Conservation (phyloP, 2,329 filamentous ascomycete genomes). For the Xylaria sp. region DNA sequence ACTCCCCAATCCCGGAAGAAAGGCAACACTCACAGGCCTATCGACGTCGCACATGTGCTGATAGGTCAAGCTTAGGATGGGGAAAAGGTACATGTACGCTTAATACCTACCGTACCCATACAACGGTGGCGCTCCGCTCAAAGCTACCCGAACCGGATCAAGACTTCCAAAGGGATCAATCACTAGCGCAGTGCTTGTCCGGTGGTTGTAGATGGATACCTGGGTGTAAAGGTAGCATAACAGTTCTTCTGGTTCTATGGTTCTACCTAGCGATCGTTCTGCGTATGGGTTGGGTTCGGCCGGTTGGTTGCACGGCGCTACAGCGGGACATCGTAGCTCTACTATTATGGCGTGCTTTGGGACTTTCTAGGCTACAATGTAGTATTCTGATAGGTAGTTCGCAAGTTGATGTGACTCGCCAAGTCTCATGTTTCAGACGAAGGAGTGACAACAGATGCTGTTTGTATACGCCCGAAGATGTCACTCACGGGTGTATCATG, state of each 20-base stretch:
- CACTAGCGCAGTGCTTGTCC: background rate
- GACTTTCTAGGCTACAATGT: conserved; percentile 7
- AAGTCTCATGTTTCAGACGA: conserved; percentile 19
- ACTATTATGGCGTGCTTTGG: conserved; percentile 20
- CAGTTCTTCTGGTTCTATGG: conserved; percentile 6
- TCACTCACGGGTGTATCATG: background rate
- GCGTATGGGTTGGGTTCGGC: background rate
- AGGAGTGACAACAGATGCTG: background rate
- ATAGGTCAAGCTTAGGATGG: background rate
- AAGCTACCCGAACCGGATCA: conserved; percentile 1
- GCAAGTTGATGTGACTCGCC: conserved; percentile 3
- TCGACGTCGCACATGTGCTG: conserved; percentile 14
- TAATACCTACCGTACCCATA: background rate
- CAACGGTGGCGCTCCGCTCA: background rate
- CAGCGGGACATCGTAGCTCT: conserved; percentile 17
- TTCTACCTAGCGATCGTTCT: no score
- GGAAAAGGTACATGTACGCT: no score
- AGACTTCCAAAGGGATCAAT: conserved; percentile 1
- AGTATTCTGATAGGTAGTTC: background rate
- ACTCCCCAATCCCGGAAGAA: background rate
- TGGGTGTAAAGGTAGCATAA: background rate
- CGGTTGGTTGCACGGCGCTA: conserved; percentile 29
- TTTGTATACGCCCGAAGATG: background rate
- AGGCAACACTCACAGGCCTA: conserved; percentile 5
- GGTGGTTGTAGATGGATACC: background rate